phyloP scores from a whole-genome alignment of 805 yeast species.

The Wickerhamomyces ciferrii region DNA sequence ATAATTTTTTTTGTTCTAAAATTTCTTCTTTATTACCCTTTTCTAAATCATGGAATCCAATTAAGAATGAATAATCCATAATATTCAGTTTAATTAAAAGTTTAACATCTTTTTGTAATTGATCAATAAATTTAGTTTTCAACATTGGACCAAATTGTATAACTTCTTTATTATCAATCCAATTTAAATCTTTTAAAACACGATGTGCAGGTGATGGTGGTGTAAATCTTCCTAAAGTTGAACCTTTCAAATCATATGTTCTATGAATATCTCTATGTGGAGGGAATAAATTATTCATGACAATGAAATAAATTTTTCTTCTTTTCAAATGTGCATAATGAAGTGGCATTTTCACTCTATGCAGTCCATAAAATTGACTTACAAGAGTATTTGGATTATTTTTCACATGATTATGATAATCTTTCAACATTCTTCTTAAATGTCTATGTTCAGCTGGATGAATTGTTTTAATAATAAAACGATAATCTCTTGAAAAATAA shows the following conservation, averaged over 20 bases:
- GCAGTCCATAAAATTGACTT: constrained; percentile 95
- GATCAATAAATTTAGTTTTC: constrained; percentile 52
- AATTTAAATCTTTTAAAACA: constrained; percentile 83
- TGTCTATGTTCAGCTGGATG: constrained; percentile 91
- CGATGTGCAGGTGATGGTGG: constrained; percentile 26
- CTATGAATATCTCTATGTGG: constrained; percentile 83
- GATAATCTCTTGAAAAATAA: constrained; percentile 89
- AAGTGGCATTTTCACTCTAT: constrained; percentile 85
- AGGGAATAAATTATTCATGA: constrained; percentile 96
- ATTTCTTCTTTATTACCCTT: constrained; percentile 40
- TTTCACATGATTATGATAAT: constrained; percentile 77
- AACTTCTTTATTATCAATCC: constrained; percentile 62
- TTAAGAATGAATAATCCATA: constrained; percentile 90
- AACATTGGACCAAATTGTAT: constrained; percentile 77
- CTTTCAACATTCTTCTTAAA: constrained; percentile 63
- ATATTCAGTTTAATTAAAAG: constrained; percentile 72
- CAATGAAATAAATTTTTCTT: constrained; percentile 84
- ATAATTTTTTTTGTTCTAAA: constrained; percentile 30
- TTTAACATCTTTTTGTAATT: constrained; percentile 69
- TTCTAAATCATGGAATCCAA: constrained; percentile 80
- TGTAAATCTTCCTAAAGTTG: constrained; percentile 75
- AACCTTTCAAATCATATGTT: constrained; percentile 90
- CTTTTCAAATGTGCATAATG: constrained; percentile 27
- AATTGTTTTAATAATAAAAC: constrained; percentile 92
- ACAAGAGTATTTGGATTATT: constrained; percentile 82